Conservation (phyloP, 1,284 basidiomycete species). For the Dichomitus squalens region DNA sequence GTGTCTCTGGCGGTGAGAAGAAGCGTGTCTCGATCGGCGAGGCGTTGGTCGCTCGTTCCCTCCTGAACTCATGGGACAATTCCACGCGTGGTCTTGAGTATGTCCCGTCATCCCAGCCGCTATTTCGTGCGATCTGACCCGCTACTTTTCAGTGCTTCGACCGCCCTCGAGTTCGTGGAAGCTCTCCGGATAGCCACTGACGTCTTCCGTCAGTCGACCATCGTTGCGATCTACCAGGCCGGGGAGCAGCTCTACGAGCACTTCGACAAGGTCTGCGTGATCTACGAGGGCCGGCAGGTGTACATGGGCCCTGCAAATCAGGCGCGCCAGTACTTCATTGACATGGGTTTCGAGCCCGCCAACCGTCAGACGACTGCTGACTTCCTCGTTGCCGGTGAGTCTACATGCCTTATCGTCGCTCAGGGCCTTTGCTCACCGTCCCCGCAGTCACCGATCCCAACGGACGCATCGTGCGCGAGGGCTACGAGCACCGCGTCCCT, state of each 20-base stretch:
- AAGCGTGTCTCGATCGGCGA: conserved; percentile 82
- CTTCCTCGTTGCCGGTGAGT: conserved; percentile 51
- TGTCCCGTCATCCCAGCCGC: background rate
- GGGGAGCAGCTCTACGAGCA: conserved; percentile 48
- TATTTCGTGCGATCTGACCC: background rate
- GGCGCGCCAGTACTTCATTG: conserved; percentile 61
- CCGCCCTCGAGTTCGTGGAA: conserved; percentile 60
- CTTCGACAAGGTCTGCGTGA: conserved; percentile 67
- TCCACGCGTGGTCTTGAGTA: conserved; percentile 51
- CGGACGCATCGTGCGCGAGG: conserved; percentile 47
- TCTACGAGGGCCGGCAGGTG: conserved; percentile 65
- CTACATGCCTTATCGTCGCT: background rate
- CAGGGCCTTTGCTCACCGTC: background rate
- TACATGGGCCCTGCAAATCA: conserved; percentile 58
- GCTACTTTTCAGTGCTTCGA: conserved; percentile 48
- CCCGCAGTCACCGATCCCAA: conserved; percentile 49
- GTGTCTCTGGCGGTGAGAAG: conserved; percentile 83
- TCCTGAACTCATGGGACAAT: conserved; percentile 77
- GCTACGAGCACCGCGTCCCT: conserved; percentile 47
- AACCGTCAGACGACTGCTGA: conserved; percentile 61
- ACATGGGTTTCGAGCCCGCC: conserved; percentile 61
- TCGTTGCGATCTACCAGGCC: conserved; percentile 67
- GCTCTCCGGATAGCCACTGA: conserved; percentile 59
- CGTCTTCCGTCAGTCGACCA: conserved; percentile 48
- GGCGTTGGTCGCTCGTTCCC: conserved; percentile 58